Evolutionary conservation across 2,329 filamentous ascomycete genomes (phyloP).

Genomic region (Phyllosticta citriasiana): DNA sequence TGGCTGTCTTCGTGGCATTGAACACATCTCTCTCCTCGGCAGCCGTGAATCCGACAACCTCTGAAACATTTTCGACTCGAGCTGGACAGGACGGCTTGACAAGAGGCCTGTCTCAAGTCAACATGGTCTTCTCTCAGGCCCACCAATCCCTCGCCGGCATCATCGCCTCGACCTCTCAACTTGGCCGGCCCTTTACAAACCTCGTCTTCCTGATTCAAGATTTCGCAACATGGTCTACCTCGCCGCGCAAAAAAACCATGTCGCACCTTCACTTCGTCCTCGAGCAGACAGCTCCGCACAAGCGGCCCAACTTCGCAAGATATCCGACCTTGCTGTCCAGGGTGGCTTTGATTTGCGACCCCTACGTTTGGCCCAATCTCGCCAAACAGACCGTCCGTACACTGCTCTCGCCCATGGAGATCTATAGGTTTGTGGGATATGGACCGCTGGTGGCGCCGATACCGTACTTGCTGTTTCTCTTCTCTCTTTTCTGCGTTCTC

Average conservation of each 20-base stretch:
- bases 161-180: background rate
- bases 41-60: background rate
- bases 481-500: background rate
- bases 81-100: background rate
- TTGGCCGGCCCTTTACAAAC: background rate
- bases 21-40: background rate
- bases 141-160: background rate
- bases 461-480: background rate
- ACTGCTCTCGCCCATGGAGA: background rate
- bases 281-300: no score
- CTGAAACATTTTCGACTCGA: background rate
- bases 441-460: background rate
- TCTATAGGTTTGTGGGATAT: background rate
- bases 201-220: background rate
- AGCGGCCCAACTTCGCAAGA: no score
- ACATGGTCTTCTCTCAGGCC: background rate
- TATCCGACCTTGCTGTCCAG: no score
- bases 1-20: background rate
- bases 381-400: background rate
- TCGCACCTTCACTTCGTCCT: background rate
- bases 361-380: no score
- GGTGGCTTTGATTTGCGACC: no score
- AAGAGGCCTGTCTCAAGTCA: background rate
- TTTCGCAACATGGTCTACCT: background rate
- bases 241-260: background rate